Evolutionary conservation across 495 filamentous ascomycete species (phyloP), one percentile per base, ranked within the genome.

Genomic region (Trichocladium uniseriatum): DNA sequence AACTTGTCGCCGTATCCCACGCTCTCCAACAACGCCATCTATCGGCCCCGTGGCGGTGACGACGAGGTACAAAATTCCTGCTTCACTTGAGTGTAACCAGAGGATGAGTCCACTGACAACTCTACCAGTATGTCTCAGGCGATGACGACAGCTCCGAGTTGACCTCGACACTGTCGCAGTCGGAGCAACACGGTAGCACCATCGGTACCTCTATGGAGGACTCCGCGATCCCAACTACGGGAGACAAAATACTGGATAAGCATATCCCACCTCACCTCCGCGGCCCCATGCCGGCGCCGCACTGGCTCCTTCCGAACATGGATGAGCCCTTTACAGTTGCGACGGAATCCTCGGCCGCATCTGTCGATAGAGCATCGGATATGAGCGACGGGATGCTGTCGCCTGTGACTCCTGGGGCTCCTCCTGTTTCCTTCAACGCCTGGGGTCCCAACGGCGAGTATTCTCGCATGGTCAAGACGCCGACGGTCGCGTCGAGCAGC

Each of bases 371-470:
- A 10, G 2, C 22, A 3, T 22, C 13, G 6, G 13, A 5, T 13
- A 21, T 7, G 24, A 11, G 27, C n/a, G 2, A n/a, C n/a, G n/a
- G n/a, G n/a, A n/a, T n/a, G n/a, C n/a, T n/a, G n/a, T n/a, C n/a
- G n/a, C n/a, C n/a, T n/a, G n/a, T n/a, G n/a, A n/a, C n/a, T n/a
- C n/a, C n/a, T n/a, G n/a, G n/a, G n/a, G n/a, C n/a, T n/a, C n/a
- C n/a, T n/a, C n/a, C 36, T 24, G 37, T 52, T 8, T 9, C 41
- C 0, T 55, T 46, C 49, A 58, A 52, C 16, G 48, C 52, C 21
- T 58, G 40, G 43, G 52, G 55, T 13, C 52, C 56, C 1, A 24
- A 55, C 10, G 52, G 52, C 24, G 36, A 57, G 38, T 43, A 27
- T 10, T 21, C 28, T 4, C 29, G 32, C 13, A 47, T 47, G 55